Conservation (phyloP, 2,329 filamentous ascomycete species). For the Penicillium sp. region DNA sequence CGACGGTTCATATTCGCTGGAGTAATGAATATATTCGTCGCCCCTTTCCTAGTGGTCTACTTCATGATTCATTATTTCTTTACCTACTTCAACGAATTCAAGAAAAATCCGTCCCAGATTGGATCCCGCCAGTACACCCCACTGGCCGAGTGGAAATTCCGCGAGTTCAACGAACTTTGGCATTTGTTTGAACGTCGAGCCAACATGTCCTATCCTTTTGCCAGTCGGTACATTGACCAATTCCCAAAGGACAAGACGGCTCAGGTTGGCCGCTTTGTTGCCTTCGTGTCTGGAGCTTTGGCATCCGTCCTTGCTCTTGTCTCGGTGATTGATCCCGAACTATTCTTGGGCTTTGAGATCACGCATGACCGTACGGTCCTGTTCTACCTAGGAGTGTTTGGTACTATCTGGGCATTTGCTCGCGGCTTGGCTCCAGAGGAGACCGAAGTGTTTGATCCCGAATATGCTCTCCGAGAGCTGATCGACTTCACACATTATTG, state of each 20-base stretch:
- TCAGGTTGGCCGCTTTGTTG: conserved; percentile 77
- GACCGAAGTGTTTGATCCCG: conserved; percentile 84
- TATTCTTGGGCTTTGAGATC: conserved; percentile 89
- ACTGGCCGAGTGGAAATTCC: conserved; percentile 95
- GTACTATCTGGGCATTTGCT: conserved; percentile 77
- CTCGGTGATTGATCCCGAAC: conserved; percentile 83
- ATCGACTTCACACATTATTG: conserved; percentile 91
- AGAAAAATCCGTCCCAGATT: conserved; percentile 84
- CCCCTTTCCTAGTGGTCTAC: conserved; percentile 83
- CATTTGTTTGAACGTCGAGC: conserved; percentile 87
- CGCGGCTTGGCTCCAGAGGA: conserved; percentile 84
- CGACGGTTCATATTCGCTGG: conserved; percentile 79
- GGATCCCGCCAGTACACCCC: conserved; percentile 90
- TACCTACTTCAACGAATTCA: conserved; percentile 95
- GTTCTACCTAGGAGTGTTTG: conserved; percentile 84
- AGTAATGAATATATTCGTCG: conserved; percentile 79
- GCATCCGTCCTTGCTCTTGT: conserved; percentile 80
- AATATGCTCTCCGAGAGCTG: conserved; percentile 82
- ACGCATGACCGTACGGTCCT: conserved; percentile 83
- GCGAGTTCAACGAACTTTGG: conserved; percentile 94
- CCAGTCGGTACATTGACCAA: conserved; percentile 87
- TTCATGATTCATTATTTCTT: conserved; percentile 89
- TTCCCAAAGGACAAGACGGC: conserved; percentile 95
- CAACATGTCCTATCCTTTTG: conserved; percentile 93
- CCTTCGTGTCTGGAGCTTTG: conserved; percentile 83